A percentile compares a stretch with the other conserved stretches of the same genome.
phyloP scores from a whole-genome alignment of 2,329 filamentous ascomycete genomes.

The Phaeosphaeria sp. region DNA sequence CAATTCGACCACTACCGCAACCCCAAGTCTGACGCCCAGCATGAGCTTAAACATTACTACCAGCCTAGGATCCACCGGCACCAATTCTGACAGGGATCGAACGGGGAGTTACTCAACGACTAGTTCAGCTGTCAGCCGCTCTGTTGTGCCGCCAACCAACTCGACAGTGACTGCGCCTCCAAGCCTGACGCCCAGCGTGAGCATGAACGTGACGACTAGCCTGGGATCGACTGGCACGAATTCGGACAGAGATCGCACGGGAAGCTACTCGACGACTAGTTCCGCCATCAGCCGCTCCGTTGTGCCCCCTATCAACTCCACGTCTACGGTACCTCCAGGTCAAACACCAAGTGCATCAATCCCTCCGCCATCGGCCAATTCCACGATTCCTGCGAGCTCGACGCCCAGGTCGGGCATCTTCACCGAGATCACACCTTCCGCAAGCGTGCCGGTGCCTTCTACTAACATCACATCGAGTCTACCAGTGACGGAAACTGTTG shows the following conservation, averaged over 20 bases:
- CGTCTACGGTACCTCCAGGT: background rate
- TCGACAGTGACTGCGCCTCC: background rate
- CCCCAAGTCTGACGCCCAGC: conserved; percentile 1
- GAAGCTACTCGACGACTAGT: background rate
- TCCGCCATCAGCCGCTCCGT: background rate
- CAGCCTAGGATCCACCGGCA: background rate
- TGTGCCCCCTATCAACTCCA: background rate
- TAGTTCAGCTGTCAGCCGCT: background rate
- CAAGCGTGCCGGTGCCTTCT: background rate
- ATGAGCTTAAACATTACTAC: conserved; percentile 2
- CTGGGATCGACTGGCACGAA: background rate
- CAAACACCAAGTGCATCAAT: background rate
- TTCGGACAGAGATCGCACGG: background rate
- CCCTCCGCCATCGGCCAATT: background rate
- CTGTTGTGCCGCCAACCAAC: background rate
- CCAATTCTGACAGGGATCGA: background rate
- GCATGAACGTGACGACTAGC: conserved; percentile 3
- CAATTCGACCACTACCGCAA: background rate
- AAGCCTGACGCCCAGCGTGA: background rate
- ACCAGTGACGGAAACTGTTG: background rate
- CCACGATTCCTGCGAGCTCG: background rate
- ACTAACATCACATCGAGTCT: conserved; percentile 5
- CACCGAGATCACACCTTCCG: background rate
- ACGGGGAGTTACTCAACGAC: background rate
- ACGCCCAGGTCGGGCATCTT: background rate